Base-by-base conservation (phyloP, 306 rosid genomes). In the Coriaria nepalensis region DNA sequence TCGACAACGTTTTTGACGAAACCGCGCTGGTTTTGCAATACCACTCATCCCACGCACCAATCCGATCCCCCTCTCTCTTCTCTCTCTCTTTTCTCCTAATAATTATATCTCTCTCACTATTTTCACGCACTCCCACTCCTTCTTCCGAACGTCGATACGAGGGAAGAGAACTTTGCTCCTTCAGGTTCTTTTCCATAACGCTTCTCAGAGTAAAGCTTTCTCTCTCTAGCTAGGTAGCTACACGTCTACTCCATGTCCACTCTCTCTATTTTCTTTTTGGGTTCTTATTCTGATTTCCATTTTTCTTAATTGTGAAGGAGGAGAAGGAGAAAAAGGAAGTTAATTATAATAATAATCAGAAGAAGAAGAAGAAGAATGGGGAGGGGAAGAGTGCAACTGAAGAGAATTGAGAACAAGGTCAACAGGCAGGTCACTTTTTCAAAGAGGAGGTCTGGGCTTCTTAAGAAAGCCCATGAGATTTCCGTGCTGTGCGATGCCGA, bases 401-500 rank as follows among this genome's bases (percentile, higher is more conserved):
- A 79, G 82, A 78, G 93, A 61, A 88, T 88, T 42, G 97, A 88
- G 74, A 88, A 88, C 80, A 84, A 84, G 72, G 78, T 88, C 69
- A 84, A 81, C 7, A 70, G 95, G 38, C 97, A 88, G 35, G 97
- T 88, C 4, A 81, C 97, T 4, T 88, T 88, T 71, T 84, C 97
- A 0, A 88, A 88, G 74, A 78, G 97, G 39, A 70, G 93, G 52
- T 66, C 86, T 1, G 97, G 97, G 39, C 48, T 88, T 67, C 56
- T 84, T 10, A 88, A 88, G 93, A 88, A 88, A 71, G 86, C 95
- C 0, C 66, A 77, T 38, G 97, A 84, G 67, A 83, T 88, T 74
- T 88, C 97, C 2, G 86, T 88, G 33, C 93, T 88, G 48, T 83
- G 96, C 35, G 96, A 88, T 64, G 93, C 97, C 13, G 95, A 88